phyloP scores from a whole-genome alignment of 208 protist genomes.

The Leishmania arabica region DNA sequence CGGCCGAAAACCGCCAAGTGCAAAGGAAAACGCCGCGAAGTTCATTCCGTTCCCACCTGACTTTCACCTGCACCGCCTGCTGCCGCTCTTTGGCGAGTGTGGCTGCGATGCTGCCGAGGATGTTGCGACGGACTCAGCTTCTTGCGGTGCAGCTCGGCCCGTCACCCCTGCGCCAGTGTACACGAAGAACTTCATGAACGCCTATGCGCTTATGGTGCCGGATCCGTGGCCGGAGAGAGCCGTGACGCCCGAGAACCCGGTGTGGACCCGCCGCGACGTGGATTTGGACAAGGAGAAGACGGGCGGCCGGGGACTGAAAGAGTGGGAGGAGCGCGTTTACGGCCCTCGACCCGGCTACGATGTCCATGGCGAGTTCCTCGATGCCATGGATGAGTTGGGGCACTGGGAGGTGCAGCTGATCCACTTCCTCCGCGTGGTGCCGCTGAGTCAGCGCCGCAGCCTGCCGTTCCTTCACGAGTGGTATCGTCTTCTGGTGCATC shows the following conservation, averaged over 20 bases:
- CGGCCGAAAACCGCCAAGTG: slow-evolving; percentile 67
- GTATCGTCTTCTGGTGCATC: slow-evolving; percentile 70
- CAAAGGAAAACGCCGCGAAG: slow-evolving; percentile 67
- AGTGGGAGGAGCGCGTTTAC: slow-evolving; percentile 61
- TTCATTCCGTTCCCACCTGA: slow-evolving; percentile 80
- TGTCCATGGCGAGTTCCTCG: slow-evolving; percentile 63
- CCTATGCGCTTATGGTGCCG: slow-evolving; percentile 33
- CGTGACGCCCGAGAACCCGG: slow-evolving; percentile 76
- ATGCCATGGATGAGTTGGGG: slow-evolving; percentile 81
- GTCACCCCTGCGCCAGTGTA: slow-evolving; percentile 2
- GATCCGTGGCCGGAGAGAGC: slow-evolving; percentile 84
- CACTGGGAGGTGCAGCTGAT: slow-evolving; percentile 75
- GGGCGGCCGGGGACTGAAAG: slow-evolving; percentile 41
- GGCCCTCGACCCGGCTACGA: slow-evolving; percentile 60
- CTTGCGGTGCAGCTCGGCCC: background rate
- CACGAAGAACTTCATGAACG: slow-evolving; percentile 40
- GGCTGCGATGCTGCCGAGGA: background rate
- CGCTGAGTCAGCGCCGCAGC: slow-evolving; percentile 69
- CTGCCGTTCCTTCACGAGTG: slow-evolving; percentile 80
- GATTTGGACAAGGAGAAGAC: slow-evolving; percentile 48
- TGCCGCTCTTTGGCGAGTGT: slow-evolving; percentile 37
- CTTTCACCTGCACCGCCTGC: slow-evolving; percentile 59
- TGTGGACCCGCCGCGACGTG: slow-evolving; percentile 56
- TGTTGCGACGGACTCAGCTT: background rate
- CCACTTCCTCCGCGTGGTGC: slow-evolving; percentile 59